Evolutionary conservation across 2,329 filamentous ascomycete genomes (phyloP), one percentile per base, ranked within the genome.

Genomic region (Trichophyton simii): DNA sequence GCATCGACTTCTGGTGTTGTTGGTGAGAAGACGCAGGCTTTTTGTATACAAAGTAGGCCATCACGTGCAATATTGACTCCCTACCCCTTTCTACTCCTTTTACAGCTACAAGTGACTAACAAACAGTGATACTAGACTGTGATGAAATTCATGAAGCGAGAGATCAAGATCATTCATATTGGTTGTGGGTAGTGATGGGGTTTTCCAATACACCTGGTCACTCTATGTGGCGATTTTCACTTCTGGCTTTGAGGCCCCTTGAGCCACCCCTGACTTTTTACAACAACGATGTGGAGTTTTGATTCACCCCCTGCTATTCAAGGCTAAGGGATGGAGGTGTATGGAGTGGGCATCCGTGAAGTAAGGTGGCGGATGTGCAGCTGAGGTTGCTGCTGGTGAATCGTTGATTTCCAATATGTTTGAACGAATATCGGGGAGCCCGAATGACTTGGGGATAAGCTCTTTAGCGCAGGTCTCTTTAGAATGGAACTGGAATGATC

Each of bases 111-210:
- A 38, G 34, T 38, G 9, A 25, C 55, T 58, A 28, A 58, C 18
- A 42, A 55, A 22, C 3, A 15, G 22, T 42, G 34, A 25, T 15
- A 15, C 22, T 31, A 58, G 55, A 42, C 41, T 6, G 41, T 58
- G 55, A 44, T 41, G 41, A 58, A 22, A 13, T 28, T 58, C n/a
- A 41, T 58, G 36, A 58, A 31, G 28, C 34, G 36, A 18, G 41
- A 58, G n/a, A 42, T 58, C 2, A 58, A 58, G 22, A 58, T 58
- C 15, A 58, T 58, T 25, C 36, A 42, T 15, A 58, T 58, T 42
- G 34, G 22, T 41, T 58, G 46, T 60, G 25, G 18, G 36, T n/a
- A 25, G 8, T 42, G 5, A 22, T 25, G 18, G 34, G 36, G 20
- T 7, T n/a, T 18, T 18, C 4, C 11, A 20, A 7, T 44, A 44